A percentile compares a stretch with the other conserved stretches of the same genome.
Evolutionary conservation across 2,329 filamentous ascomycete genomes (phyloP).

Genomic region (Aureobasidium sp.): DNA sequence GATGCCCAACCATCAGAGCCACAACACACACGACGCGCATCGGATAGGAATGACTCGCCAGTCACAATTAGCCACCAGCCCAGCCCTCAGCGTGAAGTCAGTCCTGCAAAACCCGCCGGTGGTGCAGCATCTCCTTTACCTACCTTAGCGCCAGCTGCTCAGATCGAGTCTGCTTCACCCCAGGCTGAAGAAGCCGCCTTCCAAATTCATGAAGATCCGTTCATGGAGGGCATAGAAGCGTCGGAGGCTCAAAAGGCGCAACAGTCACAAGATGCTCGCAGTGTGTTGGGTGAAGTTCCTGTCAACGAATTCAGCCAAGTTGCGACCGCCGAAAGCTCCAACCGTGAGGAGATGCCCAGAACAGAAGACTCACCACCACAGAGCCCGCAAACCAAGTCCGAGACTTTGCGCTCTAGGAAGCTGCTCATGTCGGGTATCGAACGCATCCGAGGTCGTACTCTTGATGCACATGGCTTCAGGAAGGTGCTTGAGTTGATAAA

Average conservation of each 20-base stretch:
- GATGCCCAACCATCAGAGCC: not conserved
- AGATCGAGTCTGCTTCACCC: not conserved
- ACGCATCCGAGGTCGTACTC: conserved; percentile 59
- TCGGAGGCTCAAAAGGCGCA: conserved; percentile 19
- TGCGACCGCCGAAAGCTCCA: not conserved
- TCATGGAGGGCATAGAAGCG: conserved; percentile 29
- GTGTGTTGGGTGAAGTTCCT: conserved; percentile 42
- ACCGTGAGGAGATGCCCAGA: not conserved
- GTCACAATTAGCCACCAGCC: conserved; percentile 5
- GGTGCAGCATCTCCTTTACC: conserved; percentile 22
- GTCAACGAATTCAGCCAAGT: conserved; percentile 31
- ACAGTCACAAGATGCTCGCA: conserved; percentile 25
- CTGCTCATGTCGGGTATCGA: conserved; percentile 66
- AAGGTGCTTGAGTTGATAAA: conserved; percentile 63
- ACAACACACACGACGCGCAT: not conserved
- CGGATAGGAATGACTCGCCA: conserved; percentile 11
- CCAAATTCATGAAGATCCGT: conserved; percentile 46
- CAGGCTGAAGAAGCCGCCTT: conserved; percentile 25
- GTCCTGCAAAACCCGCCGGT: conserved; percentile 20
- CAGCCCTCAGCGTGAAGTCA: conserved; percentile 14
- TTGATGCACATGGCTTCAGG: conserved; percentile 76
- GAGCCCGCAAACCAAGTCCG: conserved; percentile 27
- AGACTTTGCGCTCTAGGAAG: conserved; percentile 39
- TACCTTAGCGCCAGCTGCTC: not conserved
- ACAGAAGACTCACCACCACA: conserved; percentile 11